Base-by-base conservation (phyloP, 2,329 filamentous ascomycete genomes). In the Diplodia seriata region DNA sequence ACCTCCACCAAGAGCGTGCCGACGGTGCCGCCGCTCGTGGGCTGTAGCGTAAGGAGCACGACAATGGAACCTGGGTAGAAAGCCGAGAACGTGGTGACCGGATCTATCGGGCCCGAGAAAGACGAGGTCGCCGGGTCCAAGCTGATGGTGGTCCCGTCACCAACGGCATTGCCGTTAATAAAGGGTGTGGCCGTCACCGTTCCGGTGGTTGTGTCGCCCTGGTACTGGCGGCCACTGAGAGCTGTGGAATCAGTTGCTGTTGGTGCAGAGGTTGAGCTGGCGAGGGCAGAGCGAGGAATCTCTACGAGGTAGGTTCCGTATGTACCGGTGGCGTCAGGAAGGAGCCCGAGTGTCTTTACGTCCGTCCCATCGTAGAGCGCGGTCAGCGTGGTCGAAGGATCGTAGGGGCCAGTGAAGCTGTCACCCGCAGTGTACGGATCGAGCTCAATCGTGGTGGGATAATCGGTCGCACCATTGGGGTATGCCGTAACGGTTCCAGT, bases 301-400 rank as follows among this genome's bases (percentile, higher is more conserved):
- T 64, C 47, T 7, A 64, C 29, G 3, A 64, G 26, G 1, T 53
- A 7, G 8, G 61, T 64, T 14, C 61, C 61, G 18, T n/a, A 38
- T 1, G 20, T 43, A 40, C 23, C 61, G 1, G 29, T 38, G 4
- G n/a, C 29, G 8, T 33, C 33, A 7, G 61, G 61, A 23, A 64
- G 61, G 2, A 64, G 18, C 9, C 49, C 40, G 23, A 64, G 40
- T 6, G 31, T 36, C 15, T 50, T 64, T 3, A 8, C 6, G n/a
- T 20, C 51, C 29, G 31, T 40, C 9, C 61, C 61, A 38, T 64
- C 61, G 18, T 64, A 64, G 1, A 26, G 11, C 6, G 61, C 61
- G 1, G 31, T 64, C 29, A 64, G 18, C 18, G 61, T 64, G 9
- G n/a, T 20, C 4, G 20, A 20, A 4, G 31, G 53, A 56, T 56